Evolutionary conservation across 495 filamentous ascomycete species (phyloP), one percentile per base, ranked within the genome.

Genomic region (Schizothecium vesticola): DNA sequence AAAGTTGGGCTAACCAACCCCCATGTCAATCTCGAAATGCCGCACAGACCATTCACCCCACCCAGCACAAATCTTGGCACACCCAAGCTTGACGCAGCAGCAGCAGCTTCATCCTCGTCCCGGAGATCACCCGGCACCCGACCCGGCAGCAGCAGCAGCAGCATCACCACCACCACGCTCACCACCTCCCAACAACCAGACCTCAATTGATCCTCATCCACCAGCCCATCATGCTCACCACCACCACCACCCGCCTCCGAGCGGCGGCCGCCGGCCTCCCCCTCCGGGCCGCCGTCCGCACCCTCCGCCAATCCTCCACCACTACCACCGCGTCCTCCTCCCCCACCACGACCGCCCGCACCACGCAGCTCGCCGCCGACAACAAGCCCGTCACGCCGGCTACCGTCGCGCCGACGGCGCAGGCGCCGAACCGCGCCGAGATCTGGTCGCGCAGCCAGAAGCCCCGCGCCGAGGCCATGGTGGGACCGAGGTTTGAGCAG

Each of bases 401-500:
- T 2, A n/a, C 43, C 12, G 79, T 59, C 88, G 91, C 79, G 79
- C 83, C 66, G 76, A 82, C 76, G 83, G 87, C 84, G 74, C 95
- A 99, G 82, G 92, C 95, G 24, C 95, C 95, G 23, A 98, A 99
- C 83, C 88, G 93, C 43, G 80, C 83, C 57, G 85, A 78, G 24
- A 84, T 91, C 66, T 99, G 95, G 95, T 90, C 91, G 51, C 78
- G 86, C 70, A 93, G 86, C 81, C 95, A 99, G 85, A 86, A 86
- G 77, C 90, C 92, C 19, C 84, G 94, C 68, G 84, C 84, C 61
- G 76, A 86, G 78, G 95, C 91, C 21, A 99, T 99, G 95, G 84
- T 86, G 19, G 95, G 95, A 36, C 95, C 95, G 70, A 84, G 95
- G 70, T 99, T 99, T 74, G 95, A 99, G 84, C 94, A 97, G 86